Conservation (phyloP, 768 basidiomycete species). For the Naematelia encephala region DNA sequence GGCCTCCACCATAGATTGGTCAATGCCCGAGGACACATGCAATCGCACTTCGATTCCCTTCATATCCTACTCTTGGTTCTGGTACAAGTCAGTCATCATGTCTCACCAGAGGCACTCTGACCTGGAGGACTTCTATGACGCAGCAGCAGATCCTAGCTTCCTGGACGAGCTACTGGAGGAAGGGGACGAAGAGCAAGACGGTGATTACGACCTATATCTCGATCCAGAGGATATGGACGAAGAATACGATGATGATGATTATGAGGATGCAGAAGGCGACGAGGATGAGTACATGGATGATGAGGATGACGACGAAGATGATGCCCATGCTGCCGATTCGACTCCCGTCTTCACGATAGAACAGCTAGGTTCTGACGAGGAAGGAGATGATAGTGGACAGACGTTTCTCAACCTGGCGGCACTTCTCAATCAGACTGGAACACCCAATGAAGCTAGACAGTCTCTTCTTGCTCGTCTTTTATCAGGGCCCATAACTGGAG, state of each 20-base stretch:
- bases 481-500: slow-evolving; percentile 7
- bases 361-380: slow-evolving; percentile 7
- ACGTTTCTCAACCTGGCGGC: slow-evolving; percentile 22
- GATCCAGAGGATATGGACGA: slow-evolving; percentile 20
- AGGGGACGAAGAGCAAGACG: slow-evolving; percentile 25
- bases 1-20: slow-evolving; percentile 4
- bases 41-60: too few relatives aligned
- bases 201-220: slow-evolving; percentile 19
- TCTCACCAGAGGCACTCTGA: not conserved
- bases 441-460: slow-evolving; percentile 15
- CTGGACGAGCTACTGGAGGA: slow-evolving; percentile 15
- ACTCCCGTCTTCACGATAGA: slow-evolving; percentile 5
- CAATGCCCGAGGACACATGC: too few relatives aligned
- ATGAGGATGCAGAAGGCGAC: slow-evolving; percentile 16
- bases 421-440: slow-evolving; percentile 17
- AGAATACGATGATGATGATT: slow-evolving; percentile 5
- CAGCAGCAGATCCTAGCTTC: slow-evolving; percentile 11
- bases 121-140: slow-evolving; percentile 12
- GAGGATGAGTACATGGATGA: slow-evolving; percentile 15
- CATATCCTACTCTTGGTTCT: too few relatives aligned
- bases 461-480: slow-evolving; percentile 26
- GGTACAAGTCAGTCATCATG: not conserved
- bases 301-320: slow-evolving; percentile 16
- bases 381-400: slow-evolving; percentile 10
- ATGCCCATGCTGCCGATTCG: slow-evolving; percentile 8